Evolutionary conservation across 1,139 yeast species (phyloP).

Genomic region (Suhomyces anneliseae): DNA sequence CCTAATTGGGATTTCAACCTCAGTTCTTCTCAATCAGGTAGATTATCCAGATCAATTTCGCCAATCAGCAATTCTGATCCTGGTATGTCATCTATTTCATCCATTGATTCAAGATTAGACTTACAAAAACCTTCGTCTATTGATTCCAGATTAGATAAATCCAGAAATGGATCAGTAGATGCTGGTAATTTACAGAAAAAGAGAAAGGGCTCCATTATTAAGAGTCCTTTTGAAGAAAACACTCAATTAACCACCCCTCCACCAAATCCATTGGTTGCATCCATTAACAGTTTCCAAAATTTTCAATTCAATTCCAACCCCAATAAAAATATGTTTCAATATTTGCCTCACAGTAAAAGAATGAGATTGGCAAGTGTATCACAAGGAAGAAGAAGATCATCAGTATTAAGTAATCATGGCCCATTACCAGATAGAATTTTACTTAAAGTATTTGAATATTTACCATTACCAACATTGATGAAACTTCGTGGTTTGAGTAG

Average conservation of each 20-base stretch:
- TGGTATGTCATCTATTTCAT: conserved; percentile 6
- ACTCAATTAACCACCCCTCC: conserved; percentile 28
- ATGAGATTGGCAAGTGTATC: conserved; percentile 41
- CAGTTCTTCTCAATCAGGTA: conserved; percentile 2
- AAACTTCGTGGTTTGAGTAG: conserved; percentile 54
- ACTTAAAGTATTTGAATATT: conserved; percentile 50
- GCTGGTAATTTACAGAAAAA: conserved; percentile 8
- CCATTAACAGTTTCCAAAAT: conserved; percentile 31
- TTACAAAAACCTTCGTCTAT: conserved; percentile 2
- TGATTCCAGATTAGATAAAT: conserved; percentile 8
- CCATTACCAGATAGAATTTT: conserved; percentile 60
- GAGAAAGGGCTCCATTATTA: conserved; percentile 11
- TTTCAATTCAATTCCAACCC: conserved; percentile 11
- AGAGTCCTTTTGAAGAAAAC: neutral
- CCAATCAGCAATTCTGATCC: conserved; percentile 20
- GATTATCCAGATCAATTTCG: conserved; percentile 25
- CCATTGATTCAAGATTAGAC: conserved; percentile 8
- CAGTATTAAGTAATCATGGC: conserved; percentile 51
- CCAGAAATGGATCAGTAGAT: conserved; percentile 7
- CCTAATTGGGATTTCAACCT: conserved; percentile 17
- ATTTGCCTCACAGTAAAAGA: conserved; percentile 55
- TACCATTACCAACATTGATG: conserved; percentile 60
- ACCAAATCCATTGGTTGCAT: conserved; percentile 34
- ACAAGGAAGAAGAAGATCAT: conserved; percentile 51
- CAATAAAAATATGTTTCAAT: conserved; percentile 34